Conservation (phyloP, 306 rosid species). For the Vigna angularis region DNA sequence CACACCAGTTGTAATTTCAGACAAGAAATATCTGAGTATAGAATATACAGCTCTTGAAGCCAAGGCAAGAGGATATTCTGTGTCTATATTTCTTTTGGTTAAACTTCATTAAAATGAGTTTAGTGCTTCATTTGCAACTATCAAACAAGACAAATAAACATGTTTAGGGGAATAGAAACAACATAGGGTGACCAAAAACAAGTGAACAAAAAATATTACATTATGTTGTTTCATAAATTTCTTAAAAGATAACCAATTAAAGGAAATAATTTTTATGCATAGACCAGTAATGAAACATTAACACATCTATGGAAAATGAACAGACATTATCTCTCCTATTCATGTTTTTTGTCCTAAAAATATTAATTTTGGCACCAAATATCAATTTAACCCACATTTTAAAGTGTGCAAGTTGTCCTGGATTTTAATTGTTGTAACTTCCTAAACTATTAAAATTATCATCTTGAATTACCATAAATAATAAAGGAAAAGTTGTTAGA, state of each 20-base stretch:
- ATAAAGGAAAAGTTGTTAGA: background rate
- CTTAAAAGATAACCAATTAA: constrained; percentile 19
- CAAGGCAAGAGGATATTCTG: background rate
- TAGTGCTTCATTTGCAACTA: constrained; percentile 15
- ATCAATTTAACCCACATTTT: background rate
- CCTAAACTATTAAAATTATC: background rate
- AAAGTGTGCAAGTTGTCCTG: constrained; percentile 15
- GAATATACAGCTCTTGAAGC: background rate
- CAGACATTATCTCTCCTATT: background rate
- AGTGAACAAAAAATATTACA: background rate
- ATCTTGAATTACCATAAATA: background rate
- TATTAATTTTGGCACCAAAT: constrained; percentile 1
- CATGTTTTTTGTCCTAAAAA: background rate
- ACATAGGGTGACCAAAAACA: background rate
- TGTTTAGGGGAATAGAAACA: constrained; percentile 13
- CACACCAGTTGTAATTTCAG: background rate
- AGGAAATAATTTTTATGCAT: background rate
- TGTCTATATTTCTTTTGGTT: background rate
- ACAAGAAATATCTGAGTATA: background rate
- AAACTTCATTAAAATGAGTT: constrained; percentile 6
- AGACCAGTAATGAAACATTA: background rate
- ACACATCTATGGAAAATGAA: background rate
- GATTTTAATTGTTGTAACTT: background rate
- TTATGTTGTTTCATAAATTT: constrained; percentile 11
- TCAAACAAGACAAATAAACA: background rate